These are phyloP conservation scores for Starmerella vaccinii DNA, from an alignment of 805 yeast species.

Conservation along the genomic window DNA sequence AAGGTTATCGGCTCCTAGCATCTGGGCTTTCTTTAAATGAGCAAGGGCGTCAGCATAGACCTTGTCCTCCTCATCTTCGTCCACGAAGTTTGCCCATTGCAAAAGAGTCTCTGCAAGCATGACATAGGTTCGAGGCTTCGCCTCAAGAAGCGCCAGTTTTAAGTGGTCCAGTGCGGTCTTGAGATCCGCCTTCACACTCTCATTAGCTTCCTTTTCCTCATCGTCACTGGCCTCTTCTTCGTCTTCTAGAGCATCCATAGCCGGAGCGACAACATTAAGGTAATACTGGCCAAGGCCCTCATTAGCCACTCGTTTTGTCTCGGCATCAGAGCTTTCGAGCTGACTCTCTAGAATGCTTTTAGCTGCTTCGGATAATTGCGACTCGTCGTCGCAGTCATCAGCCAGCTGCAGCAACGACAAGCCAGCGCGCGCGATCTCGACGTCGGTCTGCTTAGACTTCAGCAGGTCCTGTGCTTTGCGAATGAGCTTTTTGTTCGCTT, in stretches of 20 bases:
- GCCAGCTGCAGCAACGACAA: slow-evolving; percentile 15
- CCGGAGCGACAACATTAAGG: slow-evolving; percentile 28
- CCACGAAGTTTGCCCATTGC: slow-evolving; percentile 63
- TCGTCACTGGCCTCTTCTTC: slow-evolving; percentile 24
- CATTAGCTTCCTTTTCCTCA: slow-evolving; percentile 21
- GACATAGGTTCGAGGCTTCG: slow-evolving; percentile 74
- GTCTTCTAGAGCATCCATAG: slow-evolving; percentile 28
- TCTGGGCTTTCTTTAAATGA: slow-evolving; percentile 22
- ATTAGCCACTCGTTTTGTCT: slow-evolving; percentile 22
- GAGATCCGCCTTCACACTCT: slow-evolving; percentile 32
- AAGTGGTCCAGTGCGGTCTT: slow-evolving; percentile 42
- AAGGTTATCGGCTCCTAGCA: slow-evolving; percentile 32
- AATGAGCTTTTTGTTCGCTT: slow-evolving; percentile 4
- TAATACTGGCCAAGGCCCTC: slow-evolving; percentile 30
- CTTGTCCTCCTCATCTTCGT: slow-evolving; percentile 58
- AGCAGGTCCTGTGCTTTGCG: slow-evolving; percentile 4
- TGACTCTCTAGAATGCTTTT: slow-evolving; percentile 3
- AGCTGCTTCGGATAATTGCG: background rate
- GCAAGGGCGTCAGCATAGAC: slow-evolving; percentile 61
- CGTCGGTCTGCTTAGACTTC: background rate
- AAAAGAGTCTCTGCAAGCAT: slow-evolving; percentile 78
- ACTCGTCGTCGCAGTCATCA: slow-evolving; percentile 11
- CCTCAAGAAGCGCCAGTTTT: slow-evolving; percentile 50
- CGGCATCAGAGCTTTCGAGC: slow-evolving; percentile 2
- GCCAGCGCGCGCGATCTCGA: slow-evolving; percentile 20